Base-by-base conservation (phyloP, 495 filamentous ascomycete species). In the Neurospora sublineolata region DNA sequence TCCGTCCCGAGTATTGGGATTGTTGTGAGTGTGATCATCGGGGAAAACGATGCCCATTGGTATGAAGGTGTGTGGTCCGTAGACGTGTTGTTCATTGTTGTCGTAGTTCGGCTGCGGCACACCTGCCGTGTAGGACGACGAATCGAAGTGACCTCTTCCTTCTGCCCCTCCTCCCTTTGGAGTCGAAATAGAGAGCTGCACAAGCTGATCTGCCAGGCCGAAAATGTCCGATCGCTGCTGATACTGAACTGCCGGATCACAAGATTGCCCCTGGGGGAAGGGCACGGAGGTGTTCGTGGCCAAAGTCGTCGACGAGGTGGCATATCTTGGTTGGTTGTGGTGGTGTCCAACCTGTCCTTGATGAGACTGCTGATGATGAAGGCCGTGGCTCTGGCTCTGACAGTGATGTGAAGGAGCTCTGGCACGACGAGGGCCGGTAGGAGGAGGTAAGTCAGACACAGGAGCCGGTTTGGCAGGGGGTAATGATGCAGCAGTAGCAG, bases 391-490 rank as follows among this genome's bases (percentile, higher is more conserved):
- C 58, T 36, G 58, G 1, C 58, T 0, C 67, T 68, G 67, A 5
- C 14, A 40, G 36, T 30, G 36, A 37, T 68, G n/a, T 1, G n/a
- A 42, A 1, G 6, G 18, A 18, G 36, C 36, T 20, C 33, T 20
- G 30, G 67, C 33, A 64, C 30, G n/a, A 69, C 73, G 14, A 75
- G 67, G 12, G 76, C 73, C 7, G 20, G 71, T 69, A n/a, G 40
- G 37, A 42, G 37, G 40, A 64, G 52, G 27, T 37, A 41, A 30
- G 12, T 40, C 37, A 36, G 30, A 68, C 8, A 42, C 23, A 69
- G 2, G 33, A 42, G 3, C 1, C 10, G 16, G 20, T 8, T 23
- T 69, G 38, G 23, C 36, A 18, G 10, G 14, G 14, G 14, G 5
- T 64, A 27, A 30, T 64, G 52, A 30, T 14, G 30, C 52, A 64